phyloP scores from a whole-genome alignment of 1,139 yeast species.

The Groenewaldozyma auringiensis region DNA sequence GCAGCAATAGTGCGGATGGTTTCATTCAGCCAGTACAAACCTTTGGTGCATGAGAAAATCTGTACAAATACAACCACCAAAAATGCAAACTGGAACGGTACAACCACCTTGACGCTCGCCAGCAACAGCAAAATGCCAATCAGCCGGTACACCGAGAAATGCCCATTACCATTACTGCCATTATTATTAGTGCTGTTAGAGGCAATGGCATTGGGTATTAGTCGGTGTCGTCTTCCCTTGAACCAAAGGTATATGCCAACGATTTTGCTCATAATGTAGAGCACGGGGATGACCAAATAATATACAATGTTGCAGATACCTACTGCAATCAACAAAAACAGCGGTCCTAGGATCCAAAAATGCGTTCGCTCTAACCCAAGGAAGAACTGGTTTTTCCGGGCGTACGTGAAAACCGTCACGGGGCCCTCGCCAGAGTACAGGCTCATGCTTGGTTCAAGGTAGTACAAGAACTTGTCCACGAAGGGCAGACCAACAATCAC shows the following conservation, averaged over 20 bases:
- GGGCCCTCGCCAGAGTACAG: constrained; percentile 21
- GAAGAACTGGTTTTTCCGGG: constrained; percentile 37
- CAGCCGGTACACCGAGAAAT: constrained; percentile 9
- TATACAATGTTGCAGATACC: constrained; percentile 38
- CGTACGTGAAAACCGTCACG: constrained; percentile 17
- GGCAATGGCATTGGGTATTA: background rate
- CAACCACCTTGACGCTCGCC: constrained; percentile 45
- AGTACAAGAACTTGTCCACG: constrained; percentile 22
- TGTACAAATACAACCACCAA: constrained; percentile 7
- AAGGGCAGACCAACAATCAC: constrained; percentile 22
- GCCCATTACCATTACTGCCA: background rate
- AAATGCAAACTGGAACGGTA: constrained; percentile 70
- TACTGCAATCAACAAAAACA: constrained; percentile 48
- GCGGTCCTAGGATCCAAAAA: constrained; percentile 51
- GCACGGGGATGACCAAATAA: constrained; percentile 17
- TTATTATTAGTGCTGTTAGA: background rate
- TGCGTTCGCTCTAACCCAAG: constrained; percentile 58
- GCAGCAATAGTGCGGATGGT: background rate
- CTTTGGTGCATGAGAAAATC: constrained; percentile 4
- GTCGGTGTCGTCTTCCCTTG: background rate
- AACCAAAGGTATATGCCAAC: background rate
- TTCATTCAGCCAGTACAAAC: background rate
- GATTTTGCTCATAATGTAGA: constrained; percentile 5
- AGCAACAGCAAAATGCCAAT: constrained; percentile 36
- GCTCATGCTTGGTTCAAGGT: constrained; percentile 31